Percentiles rank a stretch among this genome's conserved stretches.
These are phyloP conservation scores for Theileria equi DNA, from an alignment of 169 alveolate species.

Conservation along the genomic window DNA sequence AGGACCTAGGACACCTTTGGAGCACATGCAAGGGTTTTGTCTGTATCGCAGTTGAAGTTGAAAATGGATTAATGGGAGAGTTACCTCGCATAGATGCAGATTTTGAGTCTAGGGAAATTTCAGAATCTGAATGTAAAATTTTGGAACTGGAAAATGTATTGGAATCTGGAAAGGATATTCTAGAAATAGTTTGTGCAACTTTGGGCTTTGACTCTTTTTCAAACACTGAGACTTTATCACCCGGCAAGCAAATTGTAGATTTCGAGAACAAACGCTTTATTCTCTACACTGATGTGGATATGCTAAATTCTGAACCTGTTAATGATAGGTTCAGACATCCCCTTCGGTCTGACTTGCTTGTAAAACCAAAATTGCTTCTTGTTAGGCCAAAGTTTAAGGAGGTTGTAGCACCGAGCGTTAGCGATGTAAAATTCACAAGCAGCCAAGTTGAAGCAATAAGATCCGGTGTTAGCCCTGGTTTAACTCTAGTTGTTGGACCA, in stretches of 20 bases:
- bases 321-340: no score
- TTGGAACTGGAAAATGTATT: not conserved
- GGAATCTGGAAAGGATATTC: no score
- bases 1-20: slow-evolving; percentile 10
- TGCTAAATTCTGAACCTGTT: no score
- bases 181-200: not conserved
- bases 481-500: slow-evolving; percentile 91
- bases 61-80: not conserved
- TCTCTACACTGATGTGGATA: not conserved
- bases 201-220: no score
- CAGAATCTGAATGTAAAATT: not conserved
- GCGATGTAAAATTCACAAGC: slow-evolving; percentile 63
- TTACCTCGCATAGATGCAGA: not conserved
- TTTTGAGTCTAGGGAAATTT: not conserved
- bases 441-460: slow-evolving; percentile 85
- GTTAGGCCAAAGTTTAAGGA: not conserved
- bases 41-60: slow-evolving; percentile 6
- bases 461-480: slow-evolving; percentile 86
- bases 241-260: not conserved
- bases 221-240: no score
- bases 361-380: not conserved
- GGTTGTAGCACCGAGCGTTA: no score
- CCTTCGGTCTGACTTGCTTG: not conserved
- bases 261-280: not conserved
- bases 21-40: slow-evolving; percentile 17